Evolutionary conservation across 75 land plant species (phyloP).

Genomic region (Sequoia sempervirens): DNA sequence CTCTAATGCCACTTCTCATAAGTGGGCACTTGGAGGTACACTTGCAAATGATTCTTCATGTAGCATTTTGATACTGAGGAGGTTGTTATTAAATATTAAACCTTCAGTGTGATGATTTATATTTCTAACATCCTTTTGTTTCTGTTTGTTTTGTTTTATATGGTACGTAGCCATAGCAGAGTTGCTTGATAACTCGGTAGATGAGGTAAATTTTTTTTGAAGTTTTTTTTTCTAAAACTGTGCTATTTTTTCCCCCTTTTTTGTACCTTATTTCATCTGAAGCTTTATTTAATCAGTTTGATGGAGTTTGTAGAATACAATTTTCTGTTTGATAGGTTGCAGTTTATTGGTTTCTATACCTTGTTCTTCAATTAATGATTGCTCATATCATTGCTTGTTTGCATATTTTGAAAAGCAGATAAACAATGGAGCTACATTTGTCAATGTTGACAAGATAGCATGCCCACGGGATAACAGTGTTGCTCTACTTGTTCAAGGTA

Average conservation of each 20-base stretch:
- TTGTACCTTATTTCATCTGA: neutral
- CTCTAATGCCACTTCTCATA: constrained; percentile 98
- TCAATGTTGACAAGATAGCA: constrained; percentile 55
- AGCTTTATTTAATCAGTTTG: neutral
- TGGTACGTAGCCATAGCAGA: constrained; percentile 83
- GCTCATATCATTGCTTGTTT: neutral
- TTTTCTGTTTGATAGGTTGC: neutral
- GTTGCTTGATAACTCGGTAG: constrained; percentile 86
- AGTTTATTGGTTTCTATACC: neutral
- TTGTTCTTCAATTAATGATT: neutral
- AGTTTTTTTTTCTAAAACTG: neutral
- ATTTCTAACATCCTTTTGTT: neutral
- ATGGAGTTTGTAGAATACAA: neutral
- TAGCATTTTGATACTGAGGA: neutral
- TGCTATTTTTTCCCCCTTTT: neutral
- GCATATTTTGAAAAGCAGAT: constrained; percentile 28
- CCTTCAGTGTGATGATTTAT: neutral
- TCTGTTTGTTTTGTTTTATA: constrained; percentile 1
- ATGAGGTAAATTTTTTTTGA: constrained; percentile 65
- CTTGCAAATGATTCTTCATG: neutral
- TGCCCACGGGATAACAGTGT: constrained; percentile 67
- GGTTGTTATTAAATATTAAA: neutral
- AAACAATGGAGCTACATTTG: constrained; percentile 91
- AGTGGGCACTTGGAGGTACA: constrained; percentile 94
- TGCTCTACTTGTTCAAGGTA: constrained; percentile 88